Evolutionary conservation across 805 yeast species (phyloP).

Genomic region (Saccharomyces paradoxus): DNA sequence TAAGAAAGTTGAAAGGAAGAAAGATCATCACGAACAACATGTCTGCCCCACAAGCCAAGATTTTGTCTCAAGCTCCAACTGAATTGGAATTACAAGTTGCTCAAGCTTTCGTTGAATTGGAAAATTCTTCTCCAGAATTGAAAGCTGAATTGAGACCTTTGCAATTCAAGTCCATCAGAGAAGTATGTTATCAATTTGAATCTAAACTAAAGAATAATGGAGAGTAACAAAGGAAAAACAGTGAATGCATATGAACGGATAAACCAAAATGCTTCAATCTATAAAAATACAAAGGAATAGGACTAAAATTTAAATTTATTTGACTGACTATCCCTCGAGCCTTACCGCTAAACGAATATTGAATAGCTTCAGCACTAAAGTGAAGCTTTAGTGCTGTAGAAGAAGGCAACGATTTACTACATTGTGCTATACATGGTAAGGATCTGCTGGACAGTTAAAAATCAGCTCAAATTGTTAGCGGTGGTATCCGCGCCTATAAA

Average conservation of each 20-base stretch:
- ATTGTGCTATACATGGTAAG: neutral
- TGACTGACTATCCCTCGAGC: neutral
- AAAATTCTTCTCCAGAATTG: slow-evolving; percentile 85
- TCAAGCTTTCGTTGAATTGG: slow-evolving; percentile 95
- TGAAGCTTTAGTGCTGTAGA: too few species aligned
- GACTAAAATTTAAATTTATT: too few species aligned
- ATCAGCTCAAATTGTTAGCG: neutral
- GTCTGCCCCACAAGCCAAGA: slow-evolving; percentile 92
- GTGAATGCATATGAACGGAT: neutral
- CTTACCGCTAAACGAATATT: too few species aligned
- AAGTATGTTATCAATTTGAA: slow-evolving; percentile 37
- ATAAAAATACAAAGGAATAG: neutral
- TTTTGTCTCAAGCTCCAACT: slow-evolving; percentile 89
- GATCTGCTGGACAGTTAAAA: neutral
- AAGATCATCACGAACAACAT: slow-evolving; percentile 37
- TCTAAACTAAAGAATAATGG: neutral
- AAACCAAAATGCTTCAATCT: neutral
- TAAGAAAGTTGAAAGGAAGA: neutral
- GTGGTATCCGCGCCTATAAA: neutral
- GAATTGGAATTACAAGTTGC: slow-evolving; percentile 99
- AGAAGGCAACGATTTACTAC: neutral
- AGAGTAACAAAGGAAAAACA: neutral
- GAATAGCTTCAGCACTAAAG: too few species aligned
- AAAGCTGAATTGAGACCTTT: slow-evolving; percentile 97
- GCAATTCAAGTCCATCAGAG: slow-evolving; percentile 97